Base-by-base conservation (phyloP, 805 yeast species). In the Ogataea zsoltii region DNA sequence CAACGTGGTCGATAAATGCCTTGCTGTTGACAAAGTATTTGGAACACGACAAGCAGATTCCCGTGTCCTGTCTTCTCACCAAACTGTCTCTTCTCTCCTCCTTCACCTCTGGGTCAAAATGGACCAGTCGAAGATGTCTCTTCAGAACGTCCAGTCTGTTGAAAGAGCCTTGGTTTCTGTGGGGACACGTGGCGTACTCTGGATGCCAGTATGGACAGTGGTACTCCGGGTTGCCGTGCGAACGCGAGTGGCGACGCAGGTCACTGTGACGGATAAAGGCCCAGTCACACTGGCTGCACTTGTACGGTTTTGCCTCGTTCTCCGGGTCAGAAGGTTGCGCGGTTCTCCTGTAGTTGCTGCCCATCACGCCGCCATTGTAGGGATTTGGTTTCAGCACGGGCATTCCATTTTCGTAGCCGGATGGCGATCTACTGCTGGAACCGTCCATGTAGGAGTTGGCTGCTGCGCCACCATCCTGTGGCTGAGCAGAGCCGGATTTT, bases 91-190 rank as follows among this genome's bases (percentile, higher is more conserved):
- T 51, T 29, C 55, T 29, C 14, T 48, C 56, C 30, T 52, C 60
- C 45, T 60, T 55, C 33, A 62, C 61, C 57, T 62, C 56, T 41
- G 70, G 79, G 26, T 79, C 80, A 58, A 74, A 82, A 63, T 86
- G 94, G 34, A 85, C 88, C 33, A 85, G 70, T 42, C 78, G 72
- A 44, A 86, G 66, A 63, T 86, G 94, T 36, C 94, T 72, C 53
- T 85, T 85, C 51, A 85, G 68, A 25, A 86, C 91, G 57, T 86
- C 94, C 48, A 84, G 65, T 36, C 94, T 70, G 55, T 80, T 81
- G 65, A 86, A 86, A 0, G 88, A 77, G 13, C 92, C 91, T 16
- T 85, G 88, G 52, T 83, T 84, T 44, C 85, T 72, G 62, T 85
- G 94, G 5, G 68, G 66, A 60, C 91, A 85, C 6, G 85, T 77